phyloP scores from a whole-genome alignment of 306 rosid species.

The Geum urbanum region DNA sequence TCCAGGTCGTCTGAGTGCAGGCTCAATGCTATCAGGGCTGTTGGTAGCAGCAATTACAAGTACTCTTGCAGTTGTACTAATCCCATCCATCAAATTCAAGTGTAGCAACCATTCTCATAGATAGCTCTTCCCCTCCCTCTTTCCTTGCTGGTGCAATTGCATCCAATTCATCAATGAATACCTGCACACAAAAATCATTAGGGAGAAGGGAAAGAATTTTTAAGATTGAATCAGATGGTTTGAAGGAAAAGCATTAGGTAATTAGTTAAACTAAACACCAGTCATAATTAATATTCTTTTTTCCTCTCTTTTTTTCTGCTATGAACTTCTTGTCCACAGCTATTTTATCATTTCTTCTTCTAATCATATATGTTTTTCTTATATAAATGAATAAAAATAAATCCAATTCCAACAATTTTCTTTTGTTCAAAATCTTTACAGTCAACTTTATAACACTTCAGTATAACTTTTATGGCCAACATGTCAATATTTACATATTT shows the following conservation, averaged over 20 bases:
- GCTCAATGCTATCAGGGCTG: conserved; percentile 79
- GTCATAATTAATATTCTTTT: neutral
- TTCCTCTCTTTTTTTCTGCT: no score
- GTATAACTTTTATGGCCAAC: neutral
- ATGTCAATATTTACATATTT: neutral
- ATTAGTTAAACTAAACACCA: neutral
- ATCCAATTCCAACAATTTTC: neutral
- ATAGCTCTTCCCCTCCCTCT: conserved; percentile 82
- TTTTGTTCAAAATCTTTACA: neutral
- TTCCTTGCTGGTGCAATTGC: conserved; percentile 88
- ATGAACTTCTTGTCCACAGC: no score
- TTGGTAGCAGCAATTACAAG: conserved; percentile 87
- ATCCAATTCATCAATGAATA: conserved; percentile 89
- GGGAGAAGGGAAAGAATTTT: conserved; percentile 4
- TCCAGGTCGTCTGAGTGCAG: conserved; percentile 92
- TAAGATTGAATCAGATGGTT: neutral
- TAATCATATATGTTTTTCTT: no score
- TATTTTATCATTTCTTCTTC: no score
- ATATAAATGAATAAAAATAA: no score
- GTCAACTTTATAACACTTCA: neutral
- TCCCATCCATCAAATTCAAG: conserved; percentile 85
- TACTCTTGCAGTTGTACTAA: conserved; percentile 56
- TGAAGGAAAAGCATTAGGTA: neutral
- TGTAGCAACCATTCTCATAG: conserved; percentile 82
- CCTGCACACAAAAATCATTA: conserved; percentile 40